These are phyloP conservation scores for Hypseocharis bilobata DNA, from an alignment of 441 rosid genomes.

Conservation along the genomic window DNA sequence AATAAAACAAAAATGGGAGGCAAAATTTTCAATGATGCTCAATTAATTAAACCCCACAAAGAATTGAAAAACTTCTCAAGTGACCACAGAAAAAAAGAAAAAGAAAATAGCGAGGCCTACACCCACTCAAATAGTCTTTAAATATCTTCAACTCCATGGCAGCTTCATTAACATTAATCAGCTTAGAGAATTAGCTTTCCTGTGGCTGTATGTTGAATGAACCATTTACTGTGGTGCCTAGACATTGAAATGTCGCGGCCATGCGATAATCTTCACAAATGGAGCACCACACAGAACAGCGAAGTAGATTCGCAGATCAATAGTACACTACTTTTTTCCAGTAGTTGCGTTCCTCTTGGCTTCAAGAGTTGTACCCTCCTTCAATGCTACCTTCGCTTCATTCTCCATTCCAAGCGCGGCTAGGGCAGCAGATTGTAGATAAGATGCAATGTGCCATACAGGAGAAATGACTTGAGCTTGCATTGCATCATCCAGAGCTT, in stretches of 20 bases:
- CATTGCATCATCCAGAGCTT: conserved; percentile 69
- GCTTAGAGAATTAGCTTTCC: conserved; percentile 7
- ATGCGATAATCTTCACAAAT: conserved; percentile 15
- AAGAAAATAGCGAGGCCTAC: not conserved
- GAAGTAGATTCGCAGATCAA: not conserved
- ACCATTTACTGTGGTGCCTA: not conserved
- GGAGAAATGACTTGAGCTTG: conserved; percentile 76
- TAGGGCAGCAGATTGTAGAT: conserved; percentile 70
- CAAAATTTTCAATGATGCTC: not conserved
- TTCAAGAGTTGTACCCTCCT: conserved; percentile 63
- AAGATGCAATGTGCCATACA: conserved; percentile 70
- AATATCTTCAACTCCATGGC: conserved; percentile 10
- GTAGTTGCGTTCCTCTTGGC: conserved; percentile 33
- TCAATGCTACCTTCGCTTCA: conserved; percentile 64
- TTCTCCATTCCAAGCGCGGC: conserved; percentile 52
- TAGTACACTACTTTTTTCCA: conserved; percentile 19
- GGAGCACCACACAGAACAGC: not conserved
- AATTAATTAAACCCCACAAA: conserved; percentile 23
- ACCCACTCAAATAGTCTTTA: not conserved
- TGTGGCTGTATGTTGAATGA: not conserved
- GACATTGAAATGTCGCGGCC: not conserved
- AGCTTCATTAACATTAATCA: not conserved
- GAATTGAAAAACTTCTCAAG: conserved; percentile 13
- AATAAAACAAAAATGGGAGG: conserved; percentile 2
- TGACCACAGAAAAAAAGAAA: conserved; percentile 6